These are phyloP conservation scores for Orbilia ellipsospora DNA, from an alignment of 2,329 filamentous ascomycete genomes.

Conservation along the genomic window DNA sequence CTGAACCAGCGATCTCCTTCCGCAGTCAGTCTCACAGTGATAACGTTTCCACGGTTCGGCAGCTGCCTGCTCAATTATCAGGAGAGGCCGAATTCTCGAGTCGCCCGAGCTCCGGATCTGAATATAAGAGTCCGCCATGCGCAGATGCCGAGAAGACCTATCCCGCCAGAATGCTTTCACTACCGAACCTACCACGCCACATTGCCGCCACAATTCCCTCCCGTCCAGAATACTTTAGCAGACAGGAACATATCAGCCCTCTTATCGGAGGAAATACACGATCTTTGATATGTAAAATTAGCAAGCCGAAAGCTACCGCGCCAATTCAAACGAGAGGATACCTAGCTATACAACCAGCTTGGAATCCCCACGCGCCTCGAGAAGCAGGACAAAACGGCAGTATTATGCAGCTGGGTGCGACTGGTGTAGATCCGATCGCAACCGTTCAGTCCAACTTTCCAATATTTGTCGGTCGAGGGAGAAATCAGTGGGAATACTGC, in stretches of 20 bases:
- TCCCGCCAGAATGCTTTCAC: not conserved
- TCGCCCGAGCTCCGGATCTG: not conserved
- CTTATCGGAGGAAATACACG: slow-evolving; percentile 36
- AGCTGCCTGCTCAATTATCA: not conserved
- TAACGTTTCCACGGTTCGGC: not conserved
- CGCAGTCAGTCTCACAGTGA: not conserved
- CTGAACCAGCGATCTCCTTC: not conserved
- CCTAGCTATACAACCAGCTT: slow-evolving; percentile 36
- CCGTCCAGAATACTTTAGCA: slow-evolving; percentile 28
- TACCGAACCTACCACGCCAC: not conserved
- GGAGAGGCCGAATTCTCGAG: not conserved
- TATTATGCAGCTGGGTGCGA: slow-evolving; percentile 32
- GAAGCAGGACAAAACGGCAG: slow-evolving; percentile 43
- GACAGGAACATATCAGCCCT: slow-evolving; percentile 24
- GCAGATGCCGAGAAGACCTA: not conserved
- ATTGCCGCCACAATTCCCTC: slow-evolving; percentile 20
- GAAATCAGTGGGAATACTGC: slow-evolving; percentile 44
- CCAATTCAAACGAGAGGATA: slow-evolving; percentile 46
- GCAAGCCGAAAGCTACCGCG: slow-evolving; percentile 2
- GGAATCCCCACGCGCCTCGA: slow-evolving; percentile 43
- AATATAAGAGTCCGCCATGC: not conserved
- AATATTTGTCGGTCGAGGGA: slow-evolving; percentile 32
- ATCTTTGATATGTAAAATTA: slow-evolving; percentile 3
- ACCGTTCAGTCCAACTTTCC: slow-evolving; percentile 33
- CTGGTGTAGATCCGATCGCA: slow-evolving; percentile 23